Evolutionary conservation across 768 basidiomycete genomes (phyloP).

Genomic region (Phanerodontia chrysosporium): DNA sequence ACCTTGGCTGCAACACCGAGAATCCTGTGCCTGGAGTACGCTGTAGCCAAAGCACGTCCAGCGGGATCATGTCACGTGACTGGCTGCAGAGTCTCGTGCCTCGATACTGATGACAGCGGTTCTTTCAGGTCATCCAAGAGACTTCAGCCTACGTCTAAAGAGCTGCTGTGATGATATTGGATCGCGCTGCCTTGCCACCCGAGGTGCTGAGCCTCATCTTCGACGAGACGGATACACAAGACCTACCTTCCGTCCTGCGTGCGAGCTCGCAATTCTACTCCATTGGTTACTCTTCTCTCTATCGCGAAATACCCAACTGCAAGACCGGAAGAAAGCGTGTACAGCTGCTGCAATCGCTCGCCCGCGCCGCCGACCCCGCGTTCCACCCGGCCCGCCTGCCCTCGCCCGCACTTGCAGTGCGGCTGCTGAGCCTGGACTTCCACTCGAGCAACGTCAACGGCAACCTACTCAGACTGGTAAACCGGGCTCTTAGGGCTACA

Average conservation of each 20-base stretch:
- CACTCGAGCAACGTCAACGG: conserved; percentile 32
- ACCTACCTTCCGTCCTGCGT: conserved; percentile 24
- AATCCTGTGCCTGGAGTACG: too few relatives aligned
- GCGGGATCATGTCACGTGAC: too few relatives aligned
- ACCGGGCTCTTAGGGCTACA: conserved; percentile 37
- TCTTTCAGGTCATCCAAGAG: too few relatives aligned
- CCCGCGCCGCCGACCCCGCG: conserved; percentile 33
- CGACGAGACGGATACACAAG: conserved; percentile 20
- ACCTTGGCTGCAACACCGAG: too few relatives aligned
- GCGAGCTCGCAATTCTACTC: conserved; percentile 25
- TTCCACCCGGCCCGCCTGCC: conserved; percentile 24
- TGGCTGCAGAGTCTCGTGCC: too few relatives aligned
- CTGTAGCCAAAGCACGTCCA: too few relatives aligned
- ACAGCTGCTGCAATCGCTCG: conserved; percentile 28
- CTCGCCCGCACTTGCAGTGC: conserved; percentile 36
- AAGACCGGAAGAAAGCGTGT: background rate
- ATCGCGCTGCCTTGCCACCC: conserved; percentile 22
- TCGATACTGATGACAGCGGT: too few relatives aligned
- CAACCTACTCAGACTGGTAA: conserved; percentile 49
- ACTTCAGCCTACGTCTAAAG: too few relatives aligned
- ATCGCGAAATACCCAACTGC: conserved; percentile 32
- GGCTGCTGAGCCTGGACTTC: conserved; percentile 44
- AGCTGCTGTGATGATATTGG: background rate
- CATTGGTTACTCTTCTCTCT: conserved; percentile 30
- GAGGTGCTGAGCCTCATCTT: conserved; percentile 35